These are phyloP conservation scores for Monosporascus cannonballus DNA, from an alignment of 2,329 filamentous ascomycete species.

Conservation along the genomic window DNA sequence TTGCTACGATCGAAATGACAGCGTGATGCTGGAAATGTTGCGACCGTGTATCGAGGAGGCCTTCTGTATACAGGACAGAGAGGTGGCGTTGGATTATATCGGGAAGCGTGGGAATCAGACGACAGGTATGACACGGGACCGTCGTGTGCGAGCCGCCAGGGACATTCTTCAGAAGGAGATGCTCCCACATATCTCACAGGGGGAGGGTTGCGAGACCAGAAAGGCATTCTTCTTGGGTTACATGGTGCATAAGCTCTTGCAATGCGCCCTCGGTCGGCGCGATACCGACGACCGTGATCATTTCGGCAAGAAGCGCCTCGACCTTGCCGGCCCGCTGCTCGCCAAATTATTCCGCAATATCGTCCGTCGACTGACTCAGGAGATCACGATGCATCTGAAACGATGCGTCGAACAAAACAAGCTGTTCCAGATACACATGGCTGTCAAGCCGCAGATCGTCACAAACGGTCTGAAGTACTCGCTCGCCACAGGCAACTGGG, in stretches of 20 bases:
- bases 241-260: constrained; percentile 94
- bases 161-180: constrained; percentile 97
- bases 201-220: constrained; percentile 86
- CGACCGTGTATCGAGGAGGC: constrained; percentile 97
- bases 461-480: constrained; percentile 96
- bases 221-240: constrained; percentile 99
- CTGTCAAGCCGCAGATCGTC: constrained; percentile 84
- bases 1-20: constrained; percentile 91
- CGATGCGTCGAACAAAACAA: constrained; percentile 83
- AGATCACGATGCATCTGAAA: constrained; percentile 86
- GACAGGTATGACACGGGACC: constrained; percentile 71
- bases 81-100: constrained; percentile 91
- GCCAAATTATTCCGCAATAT: constrained; percentile 94
- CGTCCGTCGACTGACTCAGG: constrained; percentile 83
- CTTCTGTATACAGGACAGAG: constrained; percentile 90
- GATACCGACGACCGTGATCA: constrained; percentile 98
- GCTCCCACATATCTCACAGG: constrained; percentile 91
- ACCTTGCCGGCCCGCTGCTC: constrained; percentile 87
- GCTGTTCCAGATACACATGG: constrained; percentile 85
- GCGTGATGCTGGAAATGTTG: constrained; percentile 94
- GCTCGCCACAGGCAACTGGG: constrained; percentile 96
- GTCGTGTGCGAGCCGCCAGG: constrained; percentile 84
- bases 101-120: constrained; percentile 75
- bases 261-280: constrained; percentile 85
- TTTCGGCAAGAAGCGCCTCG: constrained; percentile 96